Percentiles rank a stretch among this genome's conserved stretches.
Conservation (phyloP, 1,284 basidiomycete species). For the Rhodotorula sp. region DNA sequence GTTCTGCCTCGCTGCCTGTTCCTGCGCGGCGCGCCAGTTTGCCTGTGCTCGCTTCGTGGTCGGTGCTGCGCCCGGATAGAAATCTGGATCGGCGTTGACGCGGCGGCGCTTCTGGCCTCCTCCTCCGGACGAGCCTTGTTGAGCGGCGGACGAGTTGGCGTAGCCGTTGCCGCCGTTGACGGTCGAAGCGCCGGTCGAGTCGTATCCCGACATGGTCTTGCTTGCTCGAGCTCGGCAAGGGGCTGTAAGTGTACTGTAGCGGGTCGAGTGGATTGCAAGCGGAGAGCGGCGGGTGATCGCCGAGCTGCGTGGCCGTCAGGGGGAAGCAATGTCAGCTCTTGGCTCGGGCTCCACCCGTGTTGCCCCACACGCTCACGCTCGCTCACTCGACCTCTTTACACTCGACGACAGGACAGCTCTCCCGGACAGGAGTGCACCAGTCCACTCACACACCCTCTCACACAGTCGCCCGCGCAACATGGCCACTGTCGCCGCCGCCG, state of each 20-base stretch:
- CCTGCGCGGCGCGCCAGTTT: slow-evolving; percentile 4
- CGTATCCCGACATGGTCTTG: neutral
- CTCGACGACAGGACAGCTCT: too few species aligned
- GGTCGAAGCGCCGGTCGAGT: neutral
- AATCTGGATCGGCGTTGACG: slow-evolving; percentile 12
- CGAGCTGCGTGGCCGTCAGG: too few species aligned
- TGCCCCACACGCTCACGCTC: too few species aligned
- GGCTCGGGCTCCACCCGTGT: too few species aligned
- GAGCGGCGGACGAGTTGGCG: neutral
- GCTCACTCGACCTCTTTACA: too few species aligned
- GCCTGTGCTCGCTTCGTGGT: slow-evolving; percentile 12
- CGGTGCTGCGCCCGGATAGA: slow-evolving; percentile 17
- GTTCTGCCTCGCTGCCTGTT: neutral
- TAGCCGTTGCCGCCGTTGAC: neutral
- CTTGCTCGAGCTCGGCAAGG: neutral
- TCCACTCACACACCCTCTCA: too few species aligned
- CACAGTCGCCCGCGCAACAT: too few species aligned
- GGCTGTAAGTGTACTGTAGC: neutral
- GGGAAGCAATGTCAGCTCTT: too few species aligned
- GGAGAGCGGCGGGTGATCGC: too few species aligned
- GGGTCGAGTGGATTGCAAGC: neutral
- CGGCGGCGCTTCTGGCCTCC: slow-evolving; percentile 11
- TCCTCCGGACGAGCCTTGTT: neutral
- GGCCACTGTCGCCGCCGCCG: neutral
- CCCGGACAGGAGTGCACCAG: too few species aligned